A percentile compares a stretch with the other conserved stretches of the same genome.
These are phyloP conservation scores for Ophiocordyceps robertsii DNA, from an alignment of 2,329 filamentous ascomycete genomes.

Conservation along the genomic window DNA sequence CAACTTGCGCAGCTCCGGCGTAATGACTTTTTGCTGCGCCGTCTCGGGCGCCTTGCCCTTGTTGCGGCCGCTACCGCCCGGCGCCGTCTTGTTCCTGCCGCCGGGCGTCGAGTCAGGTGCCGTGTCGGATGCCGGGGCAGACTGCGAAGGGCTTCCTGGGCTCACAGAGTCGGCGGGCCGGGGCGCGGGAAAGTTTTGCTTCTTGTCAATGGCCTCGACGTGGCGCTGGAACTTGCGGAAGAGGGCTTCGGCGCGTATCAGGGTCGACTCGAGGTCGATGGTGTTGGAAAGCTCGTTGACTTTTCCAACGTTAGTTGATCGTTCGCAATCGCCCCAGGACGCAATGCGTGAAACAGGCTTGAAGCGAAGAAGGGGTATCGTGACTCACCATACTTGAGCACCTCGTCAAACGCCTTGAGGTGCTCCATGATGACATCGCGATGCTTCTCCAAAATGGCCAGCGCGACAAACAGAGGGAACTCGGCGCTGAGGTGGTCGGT, in stretches of 20 bases:
- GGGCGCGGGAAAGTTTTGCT: constrained; percentile 63
- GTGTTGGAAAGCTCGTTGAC: constrained; percentile 91
- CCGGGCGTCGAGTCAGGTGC: background rate
- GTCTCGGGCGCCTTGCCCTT: constrained; percentile 6
- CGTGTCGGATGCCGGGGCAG: background rate
- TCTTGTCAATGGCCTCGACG: constrained; percentile 86
- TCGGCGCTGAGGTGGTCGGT: constrained; percentile 80
- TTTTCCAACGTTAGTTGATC: constrained; percentile 21
- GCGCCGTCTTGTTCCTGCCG: background rate
- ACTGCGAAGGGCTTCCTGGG: background rate
- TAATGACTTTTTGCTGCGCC: constrained; percentile 33
- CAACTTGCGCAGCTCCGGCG: constrained; percentile 40
- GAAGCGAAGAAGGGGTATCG: too few species aligned
- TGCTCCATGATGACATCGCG: constrained; percentile 94
- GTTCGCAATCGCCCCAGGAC: too few species aligned
- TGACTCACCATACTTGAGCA: constrained; percentile 78
- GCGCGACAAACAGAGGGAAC: constrained; percentile 87
- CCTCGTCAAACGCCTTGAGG: constrained; percentile 87
- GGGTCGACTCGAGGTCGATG: constrained; percentile 77
- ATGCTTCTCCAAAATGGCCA: constrained; percentile 92
- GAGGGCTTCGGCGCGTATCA: constrained; percentile 77
- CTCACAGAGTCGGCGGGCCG: constrained; percentile 5
- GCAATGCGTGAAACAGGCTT: too few species aligned
- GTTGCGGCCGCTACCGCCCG: constrained; percentile 4
- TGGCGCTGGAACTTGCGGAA: constrained; percentile 80